A percentile compares a stretch with the other conserved stretches of the same genome.
phyloP scores from a whole-genome alignment of 129 eudicot genomes.

The Escallonia rubra region DNA sequence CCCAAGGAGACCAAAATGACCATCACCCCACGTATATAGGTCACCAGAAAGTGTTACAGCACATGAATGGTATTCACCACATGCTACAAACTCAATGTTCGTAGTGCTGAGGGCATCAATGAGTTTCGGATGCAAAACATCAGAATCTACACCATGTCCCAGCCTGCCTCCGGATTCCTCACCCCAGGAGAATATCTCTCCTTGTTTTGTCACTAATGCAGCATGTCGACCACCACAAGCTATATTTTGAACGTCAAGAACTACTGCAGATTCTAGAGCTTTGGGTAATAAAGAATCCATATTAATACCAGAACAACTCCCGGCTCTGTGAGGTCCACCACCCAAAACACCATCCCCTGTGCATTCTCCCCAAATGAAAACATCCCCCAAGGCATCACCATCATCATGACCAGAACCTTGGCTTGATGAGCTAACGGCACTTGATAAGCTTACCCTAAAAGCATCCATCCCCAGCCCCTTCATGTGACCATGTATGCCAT shows the following conservation, averaged over 20 bases:
- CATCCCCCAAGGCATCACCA: constrained; percentile 94
- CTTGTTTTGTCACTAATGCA: constrained; percentile 88
- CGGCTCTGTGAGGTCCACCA: constrained; percentile 62
- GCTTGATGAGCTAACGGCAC: constrained; percentile 98
- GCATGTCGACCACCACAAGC: constrained; percentile 97
- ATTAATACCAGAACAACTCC: constrained; percentile 46
- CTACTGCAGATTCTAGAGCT: constrained; percentile 89
- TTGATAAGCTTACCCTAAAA: constrained; percentile 87
- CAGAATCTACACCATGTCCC: constrained; percentile 97
- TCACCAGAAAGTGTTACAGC: constrained; percentile 99
- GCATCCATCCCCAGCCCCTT: constrained; percentile 72
- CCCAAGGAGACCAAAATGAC: constrained; percentile 90
- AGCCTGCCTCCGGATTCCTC: constrained; percentile 91
- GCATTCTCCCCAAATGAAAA: constrained; percentile 93
- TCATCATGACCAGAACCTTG: constrained; percentile 99
- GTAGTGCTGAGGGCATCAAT: constrained; percentile 63
- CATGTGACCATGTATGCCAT: constrained; percentile 65
- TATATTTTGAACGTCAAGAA: constrained; percentile 91
- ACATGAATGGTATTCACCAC: constrained; percentile 93
- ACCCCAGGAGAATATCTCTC: constrained; percentile 97
- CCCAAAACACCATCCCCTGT: constrained; percentile 69
- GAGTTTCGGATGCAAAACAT: constrained; percentile 85
- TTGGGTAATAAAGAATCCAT: constrained; percentile 76
- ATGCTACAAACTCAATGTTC: constrained; percentile 91
- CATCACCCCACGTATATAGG: constrained; percentile 94